Base-by-base conservation (phyloP, 2,329 filamentous ascomycete species). In the Aureobasidium melanogenum region DNA sequence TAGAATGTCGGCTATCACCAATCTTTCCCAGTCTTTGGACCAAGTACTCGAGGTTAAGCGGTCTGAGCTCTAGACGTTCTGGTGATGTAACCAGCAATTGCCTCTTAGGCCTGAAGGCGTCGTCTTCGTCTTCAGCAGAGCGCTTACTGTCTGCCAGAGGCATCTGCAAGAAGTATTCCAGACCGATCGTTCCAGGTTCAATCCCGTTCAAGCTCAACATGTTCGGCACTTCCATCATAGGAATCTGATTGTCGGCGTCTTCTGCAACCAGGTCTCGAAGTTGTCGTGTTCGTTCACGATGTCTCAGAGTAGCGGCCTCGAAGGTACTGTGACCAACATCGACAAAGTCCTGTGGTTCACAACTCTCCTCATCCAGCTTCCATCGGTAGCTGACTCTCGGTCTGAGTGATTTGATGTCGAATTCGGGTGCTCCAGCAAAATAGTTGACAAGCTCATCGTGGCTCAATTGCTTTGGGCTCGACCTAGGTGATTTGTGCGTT, bases 141-240 rank as follows among this genome's bases (percentile, higher is more conserved):
- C 57, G 54, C 4, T 63, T 62, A 47, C 66, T 66, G 38, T 78
- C 77, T 0, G 76, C 72, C 4, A 79, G 69, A 1, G 77, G 72
- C 5, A 78, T 66, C 63, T 81, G 78, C 4, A 80, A 69, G 59
- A 76, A 80, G 67, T 79, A 71, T 34, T 76, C 75, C 56, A 78
- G 75, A 0, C 78, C 77, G 12, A 79, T 67, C 1, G 77, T 78
- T 0, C 79, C 79, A 0, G 73, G 72, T 63, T 80, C 78, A 28
- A 71, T 70, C 7, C 77, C 78, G 22, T 76, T 75, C 15, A 73
- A 70, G 19, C 72, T 73, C 4, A 79, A 69, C 78, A 80, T 80
- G 61, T 77, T 80, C 0, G 78, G 78, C 1, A 78, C 70, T 65
- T 81, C 78, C 54, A 76, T 36, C 32, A 69, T 44, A 24, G 56